Base-by-base conservation (phyloP, 805 yeast species). In the Candida cerambycidarum region DNA sequence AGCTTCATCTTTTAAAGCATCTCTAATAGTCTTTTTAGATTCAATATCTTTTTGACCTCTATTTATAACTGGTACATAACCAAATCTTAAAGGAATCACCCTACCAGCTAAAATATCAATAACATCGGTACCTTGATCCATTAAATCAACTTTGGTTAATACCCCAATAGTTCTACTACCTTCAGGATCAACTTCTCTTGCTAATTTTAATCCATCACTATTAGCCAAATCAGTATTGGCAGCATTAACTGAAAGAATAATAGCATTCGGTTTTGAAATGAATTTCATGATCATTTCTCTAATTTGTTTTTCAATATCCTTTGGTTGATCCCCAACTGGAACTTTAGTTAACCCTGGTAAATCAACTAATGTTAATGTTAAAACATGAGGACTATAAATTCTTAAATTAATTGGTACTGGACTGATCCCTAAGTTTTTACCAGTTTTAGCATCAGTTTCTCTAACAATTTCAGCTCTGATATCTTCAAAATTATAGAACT, bases 301-400 rank as follows among this genome's bases (percentile, higher is more conserved):
- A 57, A 93, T 93, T 68, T 89, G 97, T 51, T 78, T 81, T 70
- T 93, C 99, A 52, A 93, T 93, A 65, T 93, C 99, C 56, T 86
- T 85, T 42, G 99, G 99, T 68, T 93, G 99, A 68, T 93, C 99
- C 38, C 99, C 99, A 43, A 93, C 97, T 3, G 99, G 99, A 29
- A 93, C 99, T 63, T 93, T 93, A 31, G 99, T 93, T 58, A 93
- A 78, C 47, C 99, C 99, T 8, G 99, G 99, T 57, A 93, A 77
- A 69, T 93, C 99, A 31, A 93, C 97, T 56, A 93, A 76, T 6
- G 99, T 93, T 61, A 92, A 78, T 14, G 97, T 90, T 51, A 92
- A 74, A 35, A 92, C 98, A 55, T 89, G 89, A 16, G 99, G 98
- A 18, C 97, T 89, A 66, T 78, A 90, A 47, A 93, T 85, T 62